Evolutionary conservation across 2,329 filamentous ascomycete species (phyloP).

Genomic region (Dothistroma pini): DNA sequence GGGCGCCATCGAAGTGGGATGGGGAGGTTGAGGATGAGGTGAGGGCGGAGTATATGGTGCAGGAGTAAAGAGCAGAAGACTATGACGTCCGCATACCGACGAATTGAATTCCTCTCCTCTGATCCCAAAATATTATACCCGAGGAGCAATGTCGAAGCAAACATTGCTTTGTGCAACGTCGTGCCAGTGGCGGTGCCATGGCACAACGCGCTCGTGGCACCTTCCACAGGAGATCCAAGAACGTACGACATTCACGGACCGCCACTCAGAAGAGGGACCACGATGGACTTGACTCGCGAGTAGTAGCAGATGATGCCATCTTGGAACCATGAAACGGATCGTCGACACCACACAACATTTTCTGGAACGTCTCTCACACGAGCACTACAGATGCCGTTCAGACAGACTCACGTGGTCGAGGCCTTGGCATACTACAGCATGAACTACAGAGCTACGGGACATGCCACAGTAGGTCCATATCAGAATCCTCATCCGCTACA

Average conservation of each 20-base stretch:
- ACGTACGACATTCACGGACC: neutral
- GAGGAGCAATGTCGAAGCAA: neutral
- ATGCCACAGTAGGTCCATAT: neutral
- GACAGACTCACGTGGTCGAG: neutral
- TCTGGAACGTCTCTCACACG: neutral
- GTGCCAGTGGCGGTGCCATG: neutral
- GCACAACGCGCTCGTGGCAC: neutral
- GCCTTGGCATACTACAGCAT: neutral
- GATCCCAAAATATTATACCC: neutral
- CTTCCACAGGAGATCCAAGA: neutral
- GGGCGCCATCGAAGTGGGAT: constrained; percentile 67
- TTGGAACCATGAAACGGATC: neutral
- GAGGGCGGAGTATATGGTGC: constrained; percentile 13
- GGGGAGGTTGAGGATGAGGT: constrained; percentile 75
- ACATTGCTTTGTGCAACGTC: neutral
- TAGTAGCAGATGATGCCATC: neutral
- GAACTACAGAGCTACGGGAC: neutral
- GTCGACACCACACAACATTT: neutral
- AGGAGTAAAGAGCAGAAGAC: neutral
- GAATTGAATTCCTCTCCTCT: neutral
- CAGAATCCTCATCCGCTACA: neutral
- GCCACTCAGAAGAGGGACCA: neutral
- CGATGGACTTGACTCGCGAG: neutral
- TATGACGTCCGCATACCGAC: neutral
- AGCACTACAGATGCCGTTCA: neutral